Conservation (phyloP, 345 rosid genomes). For the Angophora floribunda region DNA sequence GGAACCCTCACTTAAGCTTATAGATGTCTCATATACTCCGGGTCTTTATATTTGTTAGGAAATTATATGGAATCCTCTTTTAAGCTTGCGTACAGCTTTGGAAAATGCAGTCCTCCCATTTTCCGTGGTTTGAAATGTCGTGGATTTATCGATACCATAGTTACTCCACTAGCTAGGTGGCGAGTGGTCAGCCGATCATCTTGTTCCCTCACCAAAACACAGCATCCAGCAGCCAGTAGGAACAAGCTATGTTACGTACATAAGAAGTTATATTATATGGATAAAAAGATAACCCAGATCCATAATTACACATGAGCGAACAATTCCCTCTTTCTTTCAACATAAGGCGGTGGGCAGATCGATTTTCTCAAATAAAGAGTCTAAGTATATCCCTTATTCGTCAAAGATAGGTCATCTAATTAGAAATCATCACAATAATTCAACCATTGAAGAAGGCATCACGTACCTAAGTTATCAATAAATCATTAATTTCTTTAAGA, state of each 20-base stretch:
- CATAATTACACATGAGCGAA: not conserved
- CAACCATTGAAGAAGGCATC: not conserved
- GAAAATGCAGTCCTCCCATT: not conserved
- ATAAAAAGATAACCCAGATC: not conserved
- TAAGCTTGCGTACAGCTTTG: not conserved
- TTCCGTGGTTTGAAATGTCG: not conserved
- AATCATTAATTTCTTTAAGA: not conserved
- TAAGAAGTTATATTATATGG: not conserved
- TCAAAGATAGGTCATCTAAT: not conserved
- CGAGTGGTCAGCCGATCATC: not conserved
- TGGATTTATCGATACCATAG: not conserved
- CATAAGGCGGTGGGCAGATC: not conserved
- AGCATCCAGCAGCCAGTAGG: not conserved
- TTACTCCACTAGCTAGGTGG: not conserved
- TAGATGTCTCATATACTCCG: not conserved
- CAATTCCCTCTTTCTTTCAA: not conserved
- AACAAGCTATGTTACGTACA: not conserved
- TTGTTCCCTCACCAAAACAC: not conserved
- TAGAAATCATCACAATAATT: not conserved
- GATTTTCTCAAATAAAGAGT: not conserved
- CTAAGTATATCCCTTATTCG: not conserved
- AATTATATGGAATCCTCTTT: not conserved
- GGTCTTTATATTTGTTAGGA: not conserved
- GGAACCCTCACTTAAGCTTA: not conserved
- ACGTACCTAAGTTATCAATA: not conserved